Conservation (phyloP, 2,329 filamentous ascomycete species). For the Talaromyces marneffei region DNA sequence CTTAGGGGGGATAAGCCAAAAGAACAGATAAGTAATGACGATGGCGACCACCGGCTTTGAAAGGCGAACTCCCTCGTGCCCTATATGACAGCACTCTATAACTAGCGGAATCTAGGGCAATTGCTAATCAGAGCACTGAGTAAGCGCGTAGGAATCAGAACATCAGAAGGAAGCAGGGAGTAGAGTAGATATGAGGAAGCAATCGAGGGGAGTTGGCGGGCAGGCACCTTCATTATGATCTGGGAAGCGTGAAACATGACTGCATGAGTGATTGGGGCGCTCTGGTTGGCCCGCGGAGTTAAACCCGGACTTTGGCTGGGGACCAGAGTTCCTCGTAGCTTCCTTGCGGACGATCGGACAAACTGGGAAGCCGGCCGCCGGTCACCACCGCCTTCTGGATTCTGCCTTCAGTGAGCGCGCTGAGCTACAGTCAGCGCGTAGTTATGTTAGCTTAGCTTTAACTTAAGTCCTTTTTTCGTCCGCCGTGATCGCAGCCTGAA, state of each 20-base stretch:
- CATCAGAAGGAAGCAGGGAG: not conserved
- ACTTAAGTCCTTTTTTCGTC: not conserved
- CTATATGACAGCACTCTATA: not conserved
- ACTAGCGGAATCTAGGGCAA: not conserved
- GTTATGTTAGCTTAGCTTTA: too few species aligned
- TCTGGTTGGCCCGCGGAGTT: constrained; percentile 6
- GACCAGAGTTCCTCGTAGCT: too few species aligned
- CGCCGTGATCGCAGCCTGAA: not conserved
- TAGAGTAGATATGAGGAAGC: not conserved
- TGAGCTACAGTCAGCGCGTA: too few species aligned
- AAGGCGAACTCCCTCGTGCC: not conserved
- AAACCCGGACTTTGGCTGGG: constrained; percentile 6
- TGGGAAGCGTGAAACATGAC: too few species aligned
- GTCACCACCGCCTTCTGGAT: not conserved
- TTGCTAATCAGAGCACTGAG: not conserved
- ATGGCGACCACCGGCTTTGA: not conserved
- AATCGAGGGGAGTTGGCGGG: not conserved
- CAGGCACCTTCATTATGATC: constrained; percentile 1
- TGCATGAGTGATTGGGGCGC: not conserved
- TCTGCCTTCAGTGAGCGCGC: too few species aligned
- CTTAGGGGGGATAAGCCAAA: not conserved
- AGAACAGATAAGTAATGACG: not conserved
- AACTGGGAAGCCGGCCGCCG: not conserved
- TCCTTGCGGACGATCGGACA: not conserved
- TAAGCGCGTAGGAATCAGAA: not conserved